These are phyloP conservation scores for Xylaria curta DNA, from an alignment of 495 filamentous ascomycete species.

Conservation along the genomic window DNA sequence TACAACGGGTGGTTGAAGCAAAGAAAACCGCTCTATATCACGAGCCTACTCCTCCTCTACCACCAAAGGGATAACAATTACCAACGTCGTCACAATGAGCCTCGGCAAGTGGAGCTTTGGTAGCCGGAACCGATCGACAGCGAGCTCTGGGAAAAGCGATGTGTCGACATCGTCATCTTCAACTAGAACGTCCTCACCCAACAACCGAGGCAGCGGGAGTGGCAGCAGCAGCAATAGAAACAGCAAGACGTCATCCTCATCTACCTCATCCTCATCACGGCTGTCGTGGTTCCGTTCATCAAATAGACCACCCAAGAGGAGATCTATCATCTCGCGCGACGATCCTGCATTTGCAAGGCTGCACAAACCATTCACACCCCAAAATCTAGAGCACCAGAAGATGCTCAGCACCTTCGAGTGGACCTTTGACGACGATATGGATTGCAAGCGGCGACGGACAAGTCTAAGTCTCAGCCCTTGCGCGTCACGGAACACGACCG, in stretches of 20 bases:
- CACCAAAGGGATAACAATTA: background rate
- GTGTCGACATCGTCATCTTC: conserved; percentile 7
- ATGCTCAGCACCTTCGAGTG: conserved; percentile 38
- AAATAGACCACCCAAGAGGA: conserved; percentile 5
- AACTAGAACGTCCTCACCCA: background rate
- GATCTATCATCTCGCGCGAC: conserved; percentile 24
- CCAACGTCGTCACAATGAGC: conserved; percentile 15
- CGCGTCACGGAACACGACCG: conserved; percentile 34
- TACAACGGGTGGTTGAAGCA: background rate
- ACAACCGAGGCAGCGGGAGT: background rate
- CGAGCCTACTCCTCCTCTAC: background rate
- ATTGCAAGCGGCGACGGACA: conserved; percentile 28
- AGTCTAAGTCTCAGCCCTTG: conserved; percentile 38
- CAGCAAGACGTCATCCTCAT: conserved; percentile 10
- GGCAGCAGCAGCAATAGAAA: conserved; percentile 6
- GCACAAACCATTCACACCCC: conserved; percentile 37
- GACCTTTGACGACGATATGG: conserved; percentile 30
- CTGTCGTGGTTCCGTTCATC: conserved; percentile 26
- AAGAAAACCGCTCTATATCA: background rate
- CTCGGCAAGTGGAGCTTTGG: conserved; percentile 18
- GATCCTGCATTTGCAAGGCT: conserved; percentile 28
- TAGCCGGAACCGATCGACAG: conserved; percentile 12
- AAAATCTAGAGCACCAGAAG: conserved; percentile 41
- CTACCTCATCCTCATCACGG: conserved; percentile 8
- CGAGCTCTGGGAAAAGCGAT: conserved; percentile 14